Evolutionary conservation across 257 asterid species (phyloP), one percentile per base, ranked within the genome.

Genomic region (Nyctanthes arbortristis): DNA sequence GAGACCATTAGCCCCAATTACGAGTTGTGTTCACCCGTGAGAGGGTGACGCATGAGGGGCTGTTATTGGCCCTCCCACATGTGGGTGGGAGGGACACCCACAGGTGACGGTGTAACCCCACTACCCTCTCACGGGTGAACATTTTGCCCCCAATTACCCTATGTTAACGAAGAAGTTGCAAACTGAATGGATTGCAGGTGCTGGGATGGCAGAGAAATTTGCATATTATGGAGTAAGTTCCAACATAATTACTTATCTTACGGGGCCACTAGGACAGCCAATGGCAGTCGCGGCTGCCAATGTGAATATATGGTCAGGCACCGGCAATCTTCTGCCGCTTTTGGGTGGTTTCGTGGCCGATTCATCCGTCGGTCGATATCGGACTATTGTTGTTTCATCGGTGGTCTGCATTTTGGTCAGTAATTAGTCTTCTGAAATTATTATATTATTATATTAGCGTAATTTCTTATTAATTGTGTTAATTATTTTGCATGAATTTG

Each of bases 311-410:
- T 84, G 82, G 86, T 29, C 25, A 28, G 85, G 86, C 1, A 56
- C 74, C 37, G 79, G 79, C 63, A 1, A 6, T 61, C 79, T 84
- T 24, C 27, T 68, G 54, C 88, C 86, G 3, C 75, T 82, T 10
- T 11, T 82, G 12, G 84, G 84, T 7, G 84, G 82, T 60, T 78
- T 70, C 59, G 7, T 80, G 36, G 88, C 88, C 31, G 85, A 83
- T 40, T 80, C 85, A 0, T 67, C 8, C 73, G 52, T 75, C 34
- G 88, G 88, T 25, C 72, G 80, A 6, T 83, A 66, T 66, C 73
- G 80, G 5, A 78, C 83, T 25, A 75, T 80, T 37, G 32, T 76
- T 8, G 10, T 55, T 16, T 81, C 85, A 14, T 72, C 82, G 28
- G 27, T 70, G 20, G 59, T 80, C 32, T 83, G 80, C 40, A 73